A percentile compares a stretch with the other conserved stretches of the same genome.
Conservation (phyloP, 306 rosid genomes). For the Cucumis hystrix region DNA sequence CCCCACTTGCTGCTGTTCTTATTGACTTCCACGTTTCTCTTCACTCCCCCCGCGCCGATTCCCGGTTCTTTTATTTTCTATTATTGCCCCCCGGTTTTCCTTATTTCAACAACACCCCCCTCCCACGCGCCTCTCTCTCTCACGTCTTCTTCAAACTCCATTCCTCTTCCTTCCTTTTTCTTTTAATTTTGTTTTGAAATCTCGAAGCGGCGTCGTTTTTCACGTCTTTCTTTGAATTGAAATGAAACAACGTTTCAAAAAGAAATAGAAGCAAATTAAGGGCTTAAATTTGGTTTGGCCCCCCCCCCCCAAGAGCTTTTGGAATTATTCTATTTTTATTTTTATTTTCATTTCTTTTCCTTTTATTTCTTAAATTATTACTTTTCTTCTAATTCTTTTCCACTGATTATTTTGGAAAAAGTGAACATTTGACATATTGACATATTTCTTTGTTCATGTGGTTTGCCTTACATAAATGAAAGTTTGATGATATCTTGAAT, state of each 20-base stretch:
- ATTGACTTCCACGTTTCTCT: background rate
- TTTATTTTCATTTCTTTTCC: too few species aligned
- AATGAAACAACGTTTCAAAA: background rate
- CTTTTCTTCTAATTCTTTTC: too few species aligned
- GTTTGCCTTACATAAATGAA: too few species aligned
- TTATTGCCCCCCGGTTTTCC: background rate
- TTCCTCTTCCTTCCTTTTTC: background rate
- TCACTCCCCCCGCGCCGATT: background rate
- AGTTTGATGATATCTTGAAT: too few species aligned
- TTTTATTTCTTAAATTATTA: too few species aligned
- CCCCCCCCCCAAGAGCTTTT: background rate
- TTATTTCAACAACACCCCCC: background rate
- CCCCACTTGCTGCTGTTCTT: constrained; percentile 11
- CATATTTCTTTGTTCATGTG: too few species aligned
- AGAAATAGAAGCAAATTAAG: background rate
- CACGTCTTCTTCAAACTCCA: background rate
- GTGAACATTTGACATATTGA: too few species aligned
- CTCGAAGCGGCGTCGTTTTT: background rate
- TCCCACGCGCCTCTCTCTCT: background rate
- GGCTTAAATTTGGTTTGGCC: background rate
- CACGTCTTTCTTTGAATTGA: background rate
- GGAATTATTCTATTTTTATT: background rate
- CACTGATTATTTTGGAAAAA: too few species aligned
- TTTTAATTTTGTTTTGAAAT: too few species aligned
- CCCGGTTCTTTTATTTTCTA: background rate